Conservation (phyloP, 139 green algal genomes). For the Pleodorina starrii region DNA sequence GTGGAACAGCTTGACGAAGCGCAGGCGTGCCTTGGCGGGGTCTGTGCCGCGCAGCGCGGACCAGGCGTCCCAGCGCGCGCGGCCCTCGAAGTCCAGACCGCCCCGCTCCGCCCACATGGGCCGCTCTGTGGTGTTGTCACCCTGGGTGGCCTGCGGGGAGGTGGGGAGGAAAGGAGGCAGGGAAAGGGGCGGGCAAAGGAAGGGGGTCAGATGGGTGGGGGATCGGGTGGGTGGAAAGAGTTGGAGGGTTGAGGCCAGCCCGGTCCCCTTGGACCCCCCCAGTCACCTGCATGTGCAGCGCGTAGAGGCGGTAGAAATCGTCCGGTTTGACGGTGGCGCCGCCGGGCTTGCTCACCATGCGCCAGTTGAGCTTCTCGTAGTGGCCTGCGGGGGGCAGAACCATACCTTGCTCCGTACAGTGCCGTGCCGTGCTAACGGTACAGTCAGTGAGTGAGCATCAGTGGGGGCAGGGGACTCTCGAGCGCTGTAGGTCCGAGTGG, state of each 20-base stretch:
- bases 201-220: no score
- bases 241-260: no score
- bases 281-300: constrained; percentile 69
- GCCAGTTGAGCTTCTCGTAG: constrained; percentile 92
- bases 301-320: constrained; percentile 88
- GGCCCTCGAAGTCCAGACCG: constrained; percentile 94
- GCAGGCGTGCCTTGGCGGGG: constrained; percentile 77
- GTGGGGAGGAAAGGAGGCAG: not conserved
- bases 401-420: no score
- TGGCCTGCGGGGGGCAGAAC: constrained; percentile 52
- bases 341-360: constrained; percentile 91
- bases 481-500: no score
- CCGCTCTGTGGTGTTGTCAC: constrained; percentile 87
- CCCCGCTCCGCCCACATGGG: constrained; percentile 95
- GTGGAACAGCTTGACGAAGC: constrained; percentile 87
- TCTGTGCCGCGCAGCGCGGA: constrained; percentile 80
- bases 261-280: no score
- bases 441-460: no score
- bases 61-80: constrained; percentile 90
- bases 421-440: no score
- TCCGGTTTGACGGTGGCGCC: constrained; percentile 91
- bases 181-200: no score
- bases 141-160: constrained; percentile 73
- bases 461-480: no score
- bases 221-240: no score